Evolutionary conservation across 176 grass and related monocot species (phyloP), one percentile per base, ranked within the genome.

Genomic region (Secale cereale): DNA sequence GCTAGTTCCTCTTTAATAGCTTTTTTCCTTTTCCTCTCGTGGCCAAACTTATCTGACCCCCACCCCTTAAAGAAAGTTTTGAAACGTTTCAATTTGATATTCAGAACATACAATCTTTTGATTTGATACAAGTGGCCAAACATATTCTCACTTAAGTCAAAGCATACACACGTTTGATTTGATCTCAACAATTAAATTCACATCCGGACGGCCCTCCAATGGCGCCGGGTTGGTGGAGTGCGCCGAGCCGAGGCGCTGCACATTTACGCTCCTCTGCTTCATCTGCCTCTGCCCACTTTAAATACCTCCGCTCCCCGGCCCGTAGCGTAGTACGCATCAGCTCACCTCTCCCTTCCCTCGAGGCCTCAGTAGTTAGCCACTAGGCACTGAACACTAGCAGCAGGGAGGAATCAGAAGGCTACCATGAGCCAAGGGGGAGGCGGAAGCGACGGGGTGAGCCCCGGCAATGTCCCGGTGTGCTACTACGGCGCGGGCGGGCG

Each of bases 391-490:
- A 45, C 45, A 23, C 14, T 4, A 16, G 40, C 15, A 14, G 43
- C 19, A 65, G 59, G 45, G 22, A 66, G 60, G 65, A 16, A 60
- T 1, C 83, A 27, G 15, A 36, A 27, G 29, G 30, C 41, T 3
- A 14, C 14, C 22, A 91, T 91, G 89, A 87, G 61, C 20, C 85
- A 83, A 46, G 80, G 74, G 8, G 69, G 69, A 27, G 86, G 78
- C 20, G 61, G 4, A 4, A 74, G 70, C 66, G 83, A 74, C 57
- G 91, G 70, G 29, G 81, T 94, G 25, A 96, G 88, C 81, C 91
- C 91, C 31, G 87, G 89, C 76, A 98, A 88, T 67, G 90, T 95
- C 78, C 85, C 87, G 37, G 87, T 94, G 33, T 95, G 89, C 85
- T 92, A 91, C 89, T 92, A 89, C 73, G 88, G 85, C 12, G 10